Base-by-base conservation (phyloP, 345 rosid genomes). In the Aethionema arabicum region DNA sequence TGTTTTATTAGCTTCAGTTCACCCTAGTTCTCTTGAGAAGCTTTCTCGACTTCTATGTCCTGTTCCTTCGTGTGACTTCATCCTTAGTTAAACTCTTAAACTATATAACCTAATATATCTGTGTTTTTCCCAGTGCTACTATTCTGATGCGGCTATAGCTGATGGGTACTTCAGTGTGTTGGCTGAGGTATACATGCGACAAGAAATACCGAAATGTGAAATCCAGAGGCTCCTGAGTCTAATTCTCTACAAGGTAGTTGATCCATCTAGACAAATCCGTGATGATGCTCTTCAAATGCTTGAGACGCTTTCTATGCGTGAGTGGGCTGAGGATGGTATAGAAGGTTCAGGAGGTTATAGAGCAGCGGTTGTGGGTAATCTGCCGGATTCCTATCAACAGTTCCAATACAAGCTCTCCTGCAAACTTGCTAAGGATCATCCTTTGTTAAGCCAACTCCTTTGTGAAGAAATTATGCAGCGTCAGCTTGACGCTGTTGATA, bases 221-320 rank as follows among this genome's bases (percentile, higher is more conserved):
- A 85, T 88, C 54, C 99, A 93, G 77, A 82, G 97, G 72, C 95
- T 93, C 43, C 68, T 93, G 76, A 93, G 99, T 72, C 83, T 93
- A 69, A 93, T 93, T 69, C 92, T 90, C 47, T 93, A 93, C 82
- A 93, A 93, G 74, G 99, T 93, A 66, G 97, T 93, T 39, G 99
- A 90, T 78, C 97, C 97, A 52, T 81, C 91, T 75, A 80, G 99
- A 67, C 96, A 93, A 74, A 93, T 93, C 62, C 97, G 97, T 65
- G 99, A 93, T 75, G 99, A 93, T 78, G 97, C 97, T 33, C 95
- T 90, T 74, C 99, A 90, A 77, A 93, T 93, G 99, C 96, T 93
- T 36, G 97, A 90, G 84, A 93, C 97, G 53, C 99, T 93, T 71
- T 87, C 99, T 48, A 82, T 77, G 47, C 97, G 92, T n/a, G 96